Conservation (phyloP, 2,329 filamentous ascomycete genomes). For the Colletotrichum lindemuthianum region DNA sequence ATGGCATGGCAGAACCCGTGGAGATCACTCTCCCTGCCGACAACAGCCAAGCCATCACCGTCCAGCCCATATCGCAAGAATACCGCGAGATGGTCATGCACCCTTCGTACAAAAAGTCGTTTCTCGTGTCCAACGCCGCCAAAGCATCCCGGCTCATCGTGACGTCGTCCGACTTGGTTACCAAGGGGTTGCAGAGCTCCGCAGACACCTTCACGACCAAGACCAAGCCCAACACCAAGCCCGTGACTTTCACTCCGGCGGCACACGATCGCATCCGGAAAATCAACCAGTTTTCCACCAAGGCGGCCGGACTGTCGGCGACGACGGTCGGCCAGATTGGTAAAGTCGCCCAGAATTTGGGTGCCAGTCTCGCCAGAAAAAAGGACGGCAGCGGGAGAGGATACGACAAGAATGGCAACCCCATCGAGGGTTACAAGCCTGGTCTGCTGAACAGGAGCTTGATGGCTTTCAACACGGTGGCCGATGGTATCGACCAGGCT, state of each 20-base stretch:
- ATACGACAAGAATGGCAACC: slow-evolving; percentile 76
- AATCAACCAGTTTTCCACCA: slow-evolving; percentile 85
- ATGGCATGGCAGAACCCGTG: slow-evolving; percentile 70
- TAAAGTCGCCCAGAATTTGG: slow-evolving; percentile 88
- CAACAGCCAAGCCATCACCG: slow-evolving; percentile 70
- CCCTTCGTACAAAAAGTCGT: slow-evolving; percentile 90
- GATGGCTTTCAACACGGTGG: slow-evolving; percentile 95
- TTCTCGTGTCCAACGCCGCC: slow-evolving; percentile 85
- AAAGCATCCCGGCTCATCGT: slow-evolving; percentile 92
- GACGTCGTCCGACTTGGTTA: slow-evolving; percentile 82
- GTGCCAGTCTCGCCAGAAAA: slow-evolving; percentile 73
- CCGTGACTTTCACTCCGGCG: slow-evolving; percentile 86
- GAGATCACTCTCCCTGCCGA: slow-evolving; percentile 79
- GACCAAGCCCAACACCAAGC: slow-evolving; percentile 80
- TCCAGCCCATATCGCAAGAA: slow-evolving; percentile 73
- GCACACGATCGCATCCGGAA: slow-evolving; percentile 88
- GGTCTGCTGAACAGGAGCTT: slow-evolving; percentile 94
- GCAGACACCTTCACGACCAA: slow-evolving; percentile 85
- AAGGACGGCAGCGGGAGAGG: slow-evolving; percentile 66
- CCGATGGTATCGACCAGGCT: slow-evolving; percentile 91
- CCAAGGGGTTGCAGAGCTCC: slow-evolving; percentile 79
- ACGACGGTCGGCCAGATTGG: slow-evolving; percentile 88
- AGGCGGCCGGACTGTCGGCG: slow-evolving; percentile 81
- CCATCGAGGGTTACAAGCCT: slow-evolving; percentile 78
- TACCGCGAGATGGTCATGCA: slow-evolving; percentile 83